Percentiles rank a stretch among this genome's conserved stretches.
phyloP scores from a whole-genome alignment of 2,329 filamentous ascomycete species.

The Ilyonectria sp. region DNA sequence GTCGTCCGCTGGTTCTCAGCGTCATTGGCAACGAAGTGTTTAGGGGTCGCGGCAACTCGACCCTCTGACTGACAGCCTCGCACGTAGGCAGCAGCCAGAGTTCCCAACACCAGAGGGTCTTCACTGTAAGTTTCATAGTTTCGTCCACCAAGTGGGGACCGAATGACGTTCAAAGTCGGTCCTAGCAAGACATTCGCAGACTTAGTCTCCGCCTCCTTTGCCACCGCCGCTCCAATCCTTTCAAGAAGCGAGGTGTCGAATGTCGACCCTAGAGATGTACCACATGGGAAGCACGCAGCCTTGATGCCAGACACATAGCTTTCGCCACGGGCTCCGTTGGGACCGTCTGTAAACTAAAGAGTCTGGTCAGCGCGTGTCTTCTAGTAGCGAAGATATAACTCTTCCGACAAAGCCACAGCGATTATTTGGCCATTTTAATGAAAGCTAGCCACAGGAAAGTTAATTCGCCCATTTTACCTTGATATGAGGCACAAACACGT shows the following conservation, averaged over 20 bases:
- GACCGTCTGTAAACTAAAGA: slow-evolving; percentile 40
- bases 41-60: slow-evolving; percentile 57
- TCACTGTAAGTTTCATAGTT: slow-evolving; percentile 62
- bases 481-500: slow-evolving; percentile 25
- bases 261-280: slow-evolving; percentile 66
- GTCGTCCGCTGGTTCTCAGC: slow-evolving; percentile 43
- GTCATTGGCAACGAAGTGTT: slow-evolving; percentile 61
- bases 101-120: slow-evolving; percentile 59
- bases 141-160: slow-evolving; percentile 60
- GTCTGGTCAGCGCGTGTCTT: too few species aligned
- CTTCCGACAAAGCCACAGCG: too few species aligned
- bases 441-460: background rate
- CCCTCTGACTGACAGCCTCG: slow-evolving; percentile 57
- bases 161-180: slow-evolving; percentile 66
- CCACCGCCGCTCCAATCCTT: slow-evolving; percentile 71
- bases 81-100: slow-evolving; percentile 57
- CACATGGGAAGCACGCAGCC: slow-evolving; percentile 46
- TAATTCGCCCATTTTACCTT: slow-evolving; percentile 13
- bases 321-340: slow-evolving; percentile 47
- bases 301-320: slow-evolving; percentile 42
- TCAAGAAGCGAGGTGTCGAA: slow-evolving; percentile 71
- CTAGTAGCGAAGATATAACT: too few species aligned
- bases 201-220: slow-evolving; percentile 67
- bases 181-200: slow-evolving; percentile 80
- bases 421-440: background rate